Evolutionary conservation across 1,284 basidiomycete species (phyloP), one percentile per base, ranked within the genome.

Genomic region (Entoloma clypeatum): DNA sequence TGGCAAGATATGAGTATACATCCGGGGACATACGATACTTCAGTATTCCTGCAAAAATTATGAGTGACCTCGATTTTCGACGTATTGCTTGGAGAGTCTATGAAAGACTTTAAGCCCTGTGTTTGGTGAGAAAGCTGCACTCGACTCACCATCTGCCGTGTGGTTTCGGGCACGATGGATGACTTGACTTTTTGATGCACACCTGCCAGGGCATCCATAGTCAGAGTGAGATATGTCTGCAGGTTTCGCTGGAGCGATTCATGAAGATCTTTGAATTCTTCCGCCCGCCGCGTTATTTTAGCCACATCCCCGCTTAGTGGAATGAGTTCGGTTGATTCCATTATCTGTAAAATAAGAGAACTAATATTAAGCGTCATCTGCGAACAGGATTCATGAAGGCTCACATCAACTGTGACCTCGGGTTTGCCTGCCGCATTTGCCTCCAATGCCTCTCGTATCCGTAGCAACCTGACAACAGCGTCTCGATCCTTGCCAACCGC

Each of bases 141-240:
- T 25, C 32, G 14, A 64, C 79, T 47, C 47, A 87, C 87, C 72
- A 81, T 76, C 54, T 90, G 85, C 49, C 83, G 71, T 2, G 78
- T 80, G 16, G 75, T 72, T 52, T 92, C 90, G 10, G 83, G 76
- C 39, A 79, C 80, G 29, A 75, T 68, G 18, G 83, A 81, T n/a
- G 73, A 67, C 64, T 94, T 94, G 43, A 83, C 68, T 49, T 77
- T 77, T 49, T 84, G 81, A 53, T 92, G 85, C 7, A 92, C 75
- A 16, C 77, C 79, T 48, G 87, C 86, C 19, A 99, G 77, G 18
- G 86, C 82, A 58, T 93, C 91, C 95, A 98, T 99, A n/a, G 89
- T 87, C 40, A 94, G 78, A 19, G 92, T 79, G 26, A 98, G 75
- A 59, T 96, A 88, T 4, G 82, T 80, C 57, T 92, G 90, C 58